phyloP scores from a whole-genome alignment of 257 asterid species.

The Solanum phureja region DNA sequence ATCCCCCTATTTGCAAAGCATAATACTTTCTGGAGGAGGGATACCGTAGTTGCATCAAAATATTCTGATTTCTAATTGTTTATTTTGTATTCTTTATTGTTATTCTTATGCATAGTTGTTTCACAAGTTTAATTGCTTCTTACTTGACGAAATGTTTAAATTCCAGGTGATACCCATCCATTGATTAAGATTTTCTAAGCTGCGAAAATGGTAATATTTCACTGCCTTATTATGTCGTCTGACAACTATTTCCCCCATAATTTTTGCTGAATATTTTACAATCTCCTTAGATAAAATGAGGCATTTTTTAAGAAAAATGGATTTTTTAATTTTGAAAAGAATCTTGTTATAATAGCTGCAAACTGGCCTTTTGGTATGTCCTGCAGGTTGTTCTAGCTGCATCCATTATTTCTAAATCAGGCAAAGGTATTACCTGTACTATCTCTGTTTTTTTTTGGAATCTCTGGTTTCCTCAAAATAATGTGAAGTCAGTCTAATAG shows the following conservation, averaged over 20 bases:
- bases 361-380: not conserved
- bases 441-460: not conserved
- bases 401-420: not conserved
- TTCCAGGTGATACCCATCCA: not conserved
- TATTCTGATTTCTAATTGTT: not conserved
- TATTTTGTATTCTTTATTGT: not conserved
- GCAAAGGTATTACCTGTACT: not conserved
- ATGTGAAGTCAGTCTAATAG: not conserved
- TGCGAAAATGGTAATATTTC: not conserved
- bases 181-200: not conserved
- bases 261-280: not conserved
- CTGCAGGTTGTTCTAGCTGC: not conserved
- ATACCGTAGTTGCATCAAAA: not conserved
- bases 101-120: not conserved
- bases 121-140: not conserved
- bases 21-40: not conserved
- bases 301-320: not conserved
- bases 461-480: not conserved
- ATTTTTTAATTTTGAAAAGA: not conserved
- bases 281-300: not conserved
- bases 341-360: not conserved
- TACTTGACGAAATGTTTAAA: not conserved
- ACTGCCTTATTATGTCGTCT: not conserved
- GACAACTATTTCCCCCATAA: not conserved
- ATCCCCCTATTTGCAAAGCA: not conserved